Conservation (phyloP, 164 flowering plant species). For the Pachysandra terminalis region DNA sequence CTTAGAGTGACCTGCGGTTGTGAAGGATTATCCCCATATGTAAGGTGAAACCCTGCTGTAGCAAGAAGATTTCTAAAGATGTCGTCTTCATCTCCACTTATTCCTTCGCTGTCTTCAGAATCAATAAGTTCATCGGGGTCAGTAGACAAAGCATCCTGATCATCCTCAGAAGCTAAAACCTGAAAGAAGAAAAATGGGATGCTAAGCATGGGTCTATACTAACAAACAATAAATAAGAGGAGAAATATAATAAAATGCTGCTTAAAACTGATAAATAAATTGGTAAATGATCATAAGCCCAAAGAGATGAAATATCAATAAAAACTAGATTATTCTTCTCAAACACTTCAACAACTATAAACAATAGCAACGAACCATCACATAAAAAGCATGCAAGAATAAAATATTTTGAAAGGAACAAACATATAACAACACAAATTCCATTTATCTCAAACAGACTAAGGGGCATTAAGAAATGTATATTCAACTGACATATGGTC, state of each 20-base stretch:
- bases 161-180: slow-evolving; percentile 98
- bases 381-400: no score
- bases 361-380: no score
- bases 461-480: no score
- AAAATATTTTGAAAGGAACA: no score
- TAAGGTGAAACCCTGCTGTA: slow-evolving; percentile 90
- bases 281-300: not conserved
- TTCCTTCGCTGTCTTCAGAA: slow-evolving; percentile 96
- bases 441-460: no score
- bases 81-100: slow-evolving; percentile 98
- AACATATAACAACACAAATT: no score
- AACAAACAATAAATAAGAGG: not conserved
- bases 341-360: no score
- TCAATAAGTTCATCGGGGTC: slow-evolving; percentile 97
- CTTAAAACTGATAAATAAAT: not conserved
- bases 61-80: slow-evolving; percentile 92
- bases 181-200: slow-evolving; percentile 22
- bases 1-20: slow-evolving; percentile 94
- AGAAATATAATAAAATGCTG: not conserved
- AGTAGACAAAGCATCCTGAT: slow-evolving; percentile 93
- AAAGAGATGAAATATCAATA: no score
- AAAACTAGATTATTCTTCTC: not conserved
- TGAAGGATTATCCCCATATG: slow-evolving; percentile 92
- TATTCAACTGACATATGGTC: no score
- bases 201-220: not conserved